Percentiles rank a stretch among this genome's conserved stretches.
phyloP scores from a whole-genome alignment of 306 rosid genomes.

The Arachis hypogaea region DNA sequence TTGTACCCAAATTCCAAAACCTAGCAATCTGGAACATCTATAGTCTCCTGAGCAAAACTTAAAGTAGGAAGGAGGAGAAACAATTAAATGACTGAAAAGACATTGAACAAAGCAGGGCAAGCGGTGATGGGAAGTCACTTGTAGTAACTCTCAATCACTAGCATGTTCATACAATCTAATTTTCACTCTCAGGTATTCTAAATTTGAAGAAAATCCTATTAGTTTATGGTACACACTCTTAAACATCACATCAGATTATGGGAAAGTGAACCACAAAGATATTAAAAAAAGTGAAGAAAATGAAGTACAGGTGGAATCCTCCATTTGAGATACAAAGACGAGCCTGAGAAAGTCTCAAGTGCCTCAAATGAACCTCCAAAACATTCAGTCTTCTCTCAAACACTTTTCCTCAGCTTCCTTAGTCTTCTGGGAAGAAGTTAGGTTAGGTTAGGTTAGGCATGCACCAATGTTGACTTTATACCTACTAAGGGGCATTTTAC shows the following conservation, averaged over 20 bases:
- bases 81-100: background rate
- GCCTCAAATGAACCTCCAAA: too few species aligned
- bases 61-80: constrained; percentile 20
- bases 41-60: background rate
- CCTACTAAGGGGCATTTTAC: too few species aligned
- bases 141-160: constrained; percentile 57
- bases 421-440: too few species aligned
- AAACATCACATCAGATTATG: constrained; percentile 15
- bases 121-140: constrained; percentile 48
- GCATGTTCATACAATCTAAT: constrained; percentile 52
- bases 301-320: too few species aligned
- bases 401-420: too few species aligned
- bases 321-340: too few species aligned
- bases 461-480: too few species aligned
- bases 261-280: constrained; percentile 38
- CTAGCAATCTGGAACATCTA: constrained; percentile 15
- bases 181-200: constrained; percentile 24
- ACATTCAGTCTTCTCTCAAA: too few species aligned
- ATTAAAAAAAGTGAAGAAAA: constrained; percentile 13
- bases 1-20: constrained; percentile 3
- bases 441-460: too few species aligned
- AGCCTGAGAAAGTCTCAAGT: too few species aligned
- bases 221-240: constrained; percentile 7
- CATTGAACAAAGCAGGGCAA: constrained; percentile 67
- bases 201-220: constrained; percentile 26